Conservation (phyloP, 2,329 filamentous ascomycete genomes). For the Dactylellina cionopaga region DNA sequence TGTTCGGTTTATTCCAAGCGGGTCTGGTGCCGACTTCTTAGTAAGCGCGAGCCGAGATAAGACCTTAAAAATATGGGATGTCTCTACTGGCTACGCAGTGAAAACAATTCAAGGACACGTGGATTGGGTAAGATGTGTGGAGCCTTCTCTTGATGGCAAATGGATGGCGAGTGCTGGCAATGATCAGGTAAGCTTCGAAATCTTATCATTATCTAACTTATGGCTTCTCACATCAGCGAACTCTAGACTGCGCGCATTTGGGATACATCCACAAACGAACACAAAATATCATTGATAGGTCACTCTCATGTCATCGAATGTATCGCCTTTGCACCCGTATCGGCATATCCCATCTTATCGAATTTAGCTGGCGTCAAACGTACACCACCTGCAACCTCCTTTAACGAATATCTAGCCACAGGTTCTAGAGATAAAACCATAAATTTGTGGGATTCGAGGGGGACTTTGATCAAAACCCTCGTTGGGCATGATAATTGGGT, state of each 20-base stretch:
- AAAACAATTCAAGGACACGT: slow-evolving; percentile 87
- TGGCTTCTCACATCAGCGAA: background rate
- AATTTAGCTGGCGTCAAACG: slow-evolving; percentile 84
- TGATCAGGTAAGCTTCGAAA: slow-evolving; percentile 67
- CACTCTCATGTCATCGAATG: slow-evolving; percentile 90
- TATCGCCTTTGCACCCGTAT: slow-evolving; percentile 82
- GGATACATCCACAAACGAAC: slow-evolving; percentile 80
- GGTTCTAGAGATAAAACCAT: slow-evolving; percentile 91
- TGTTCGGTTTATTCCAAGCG: slow-evolving; percentile 86
- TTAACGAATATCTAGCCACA: slow-evolving; percentile 88
- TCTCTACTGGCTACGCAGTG: slow-evolving; percentile 89
- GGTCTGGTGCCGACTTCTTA: slow-evolving; percentile 81
- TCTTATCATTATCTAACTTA: background rate
- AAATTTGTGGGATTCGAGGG: slow-evolving; percentile 85
- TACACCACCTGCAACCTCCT: slow-evolving; percentile 75
- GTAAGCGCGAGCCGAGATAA: slow-evolving; percentile 88
- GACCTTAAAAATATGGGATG: slow-evolving; percentile 88
- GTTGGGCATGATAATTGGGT: slow-evolving; percentile 96
- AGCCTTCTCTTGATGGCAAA: slow-evolving; percentile 81
- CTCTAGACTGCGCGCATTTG: slow-evolving; percentile 76
- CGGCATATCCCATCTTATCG: slow-evolving; percentile 80
- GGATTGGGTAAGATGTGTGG: slow-evolving; percentile 91
- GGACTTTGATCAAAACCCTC: slow-evolving; percentile 84
- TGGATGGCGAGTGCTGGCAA: slow-evolving; percentile 85
- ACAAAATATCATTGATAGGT: slow-evolving; percentile 80